These are phyloP conservation scores for Quercus phellos DNA, from an alignment of 331 rosid genomes.

Conservation along the genomic window DNA sequence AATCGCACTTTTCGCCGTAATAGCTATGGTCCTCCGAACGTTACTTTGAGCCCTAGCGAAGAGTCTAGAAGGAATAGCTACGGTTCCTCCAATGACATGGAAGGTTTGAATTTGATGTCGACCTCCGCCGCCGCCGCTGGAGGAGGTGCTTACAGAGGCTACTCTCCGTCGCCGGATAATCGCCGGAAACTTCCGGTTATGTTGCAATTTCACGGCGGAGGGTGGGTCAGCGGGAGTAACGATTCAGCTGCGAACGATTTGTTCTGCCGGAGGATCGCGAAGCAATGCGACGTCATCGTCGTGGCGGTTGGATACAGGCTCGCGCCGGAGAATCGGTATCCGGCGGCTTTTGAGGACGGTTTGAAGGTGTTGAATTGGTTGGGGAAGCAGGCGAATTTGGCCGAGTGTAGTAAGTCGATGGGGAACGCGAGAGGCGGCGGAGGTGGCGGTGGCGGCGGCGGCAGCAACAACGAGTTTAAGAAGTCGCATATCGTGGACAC, in stretches of 20 bases:
- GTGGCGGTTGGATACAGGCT: slow-evolving; percentile 80
- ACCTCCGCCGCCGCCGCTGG: neutral
- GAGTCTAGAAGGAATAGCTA: slow-evolving; percentile 47
- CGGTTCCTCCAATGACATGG: slow-evolving; percentile 34
- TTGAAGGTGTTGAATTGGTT: slow-evolving; percentile 89
- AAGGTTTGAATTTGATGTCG: slow-evolving; percentile 60
- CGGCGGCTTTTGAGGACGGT: slow-evolving; percentile 90
- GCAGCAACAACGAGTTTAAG: slow-evolving; percentile 44
- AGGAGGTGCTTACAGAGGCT: slow-evolving; percentile 66
- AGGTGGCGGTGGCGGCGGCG: slow-evolving; percentile 24
- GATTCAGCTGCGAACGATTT: slow-evolving; percentile 75
- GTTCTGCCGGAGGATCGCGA: slow-evolving; percentile 77
- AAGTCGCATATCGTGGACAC: slow-evolving; percentile 66
- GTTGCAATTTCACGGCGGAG: slow-evolving; percentile 94
- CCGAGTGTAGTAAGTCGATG: slow-evolving; percentile 74
- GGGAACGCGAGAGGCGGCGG: slow-evolving; percentile 35
- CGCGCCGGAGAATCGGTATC: slow-evolving; percentile 84
- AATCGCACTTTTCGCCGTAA: slow-evolving; percentile 33
- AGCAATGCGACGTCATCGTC: slow-evolving; percentile 66
- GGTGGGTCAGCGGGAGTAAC: slow-evolving; percentile 94
- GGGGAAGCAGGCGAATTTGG: slow-evolving; percentile 89
- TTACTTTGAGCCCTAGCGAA: slow-evolving; percentile 3
- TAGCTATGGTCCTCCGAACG: slow-evolving; percentile 39
- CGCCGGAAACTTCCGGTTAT: slow-evolving; percentile 65
- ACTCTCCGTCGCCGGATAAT: slow-evolving; percentile 44